Evolutionary conservation across 2,329 filamentous ascomycete genomes (phyloP).

Genomic region (Colletotrichum sp.): DNA sequence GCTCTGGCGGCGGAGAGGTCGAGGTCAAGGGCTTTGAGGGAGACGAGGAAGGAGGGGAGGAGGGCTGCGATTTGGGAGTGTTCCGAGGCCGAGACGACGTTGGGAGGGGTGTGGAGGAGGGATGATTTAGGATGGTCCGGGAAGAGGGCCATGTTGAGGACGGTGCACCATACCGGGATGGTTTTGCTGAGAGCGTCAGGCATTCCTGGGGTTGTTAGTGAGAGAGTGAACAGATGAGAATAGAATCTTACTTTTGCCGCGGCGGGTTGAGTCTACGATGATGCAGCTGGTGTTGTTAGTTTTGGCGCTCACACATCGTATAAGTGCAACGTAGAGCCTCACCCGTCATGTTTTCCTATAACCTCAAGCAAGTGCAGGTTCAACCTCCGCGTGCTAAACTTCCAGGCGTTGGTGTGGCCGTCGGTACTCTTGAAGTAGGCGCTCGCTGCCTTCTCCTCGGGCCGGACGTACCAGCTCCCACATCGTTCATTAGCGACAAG

Average conservation of each 20-base stretch:
- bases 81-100: slow-evolving; percentile 76
- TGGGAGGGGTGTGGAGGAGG: slow-evolving; percentile 71
- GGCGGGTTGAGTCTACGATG: slow-evolving; percentile 89
- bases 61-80: slow-evolving; percentile 76
- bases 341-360: slow-evolving; percentile 72
- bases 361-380: slow-evolving; percentile 82
- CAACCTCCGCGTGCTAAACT: slow-evolving; percentile 82
- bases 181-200: slow-evolving; percentile 95
- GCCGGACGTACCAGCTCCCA: slow-evolving; percentile 91
- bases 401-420: slow-evolving; percentile 90
- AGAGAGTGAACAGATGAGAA: neutral
- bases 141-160: slow-evolving; percentile 82
- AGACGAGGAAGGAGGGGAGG: slow-evolving; percentile 58
- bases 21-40: slow-evolving; percentile 62
- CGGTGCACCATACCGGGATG: slow-evolving; percentile 89
- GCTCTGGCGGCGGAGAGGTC: slow-evolving; percentile 58
- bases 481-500: slow-evolving; percentile 93
- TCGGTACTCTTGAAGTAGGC: slow-evolving; percentile 99
- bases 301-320: neutral
- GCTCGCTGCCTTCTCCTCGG: slow-evolving; percentile 68
- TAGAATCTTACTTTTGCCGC: slow-evolving; percentile 74
- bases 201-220: slow-evolving; percentile 62
- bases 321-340: slow-evolving; percentile 26
- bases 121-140: slow-evolving; percentile 48
- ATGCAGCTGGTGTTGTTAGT: slow-evolving; percentile 61